Evolutionary conservation across 768 basidiomycete genomes (phyloP).

Genomic region (Podaxis sp.): DNA sequence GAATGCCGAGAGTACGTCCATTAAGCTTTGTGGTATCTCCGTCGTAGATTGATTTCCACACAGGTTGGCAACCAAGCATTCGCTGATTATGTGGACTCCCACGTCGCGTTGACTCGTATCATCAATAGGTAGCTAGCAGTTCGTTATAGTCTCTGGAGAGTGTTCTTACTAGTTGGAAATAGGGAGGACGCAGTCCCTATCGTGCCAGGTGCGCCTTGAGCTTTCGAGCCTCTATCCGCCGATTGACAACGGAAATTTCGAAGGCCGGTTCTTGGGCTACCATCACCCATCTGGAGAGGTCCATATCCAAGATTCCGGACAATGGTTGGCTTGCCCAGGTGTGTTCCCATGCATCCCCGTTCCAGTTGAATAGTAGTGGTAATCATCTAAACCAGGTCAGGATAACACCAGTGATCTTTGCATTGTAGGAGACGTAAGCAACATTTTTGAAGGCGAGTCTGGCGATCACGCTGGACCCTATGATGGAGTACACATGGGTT

Average conservation of each 20-base stretch:
- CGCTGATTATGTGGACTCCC: conserved; percentile 53
- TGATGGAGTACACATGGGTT: conserved; percentile 12
- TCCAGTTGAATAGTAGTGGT: not conserved
- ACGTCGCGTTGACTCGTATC: conserved; percentile 47
- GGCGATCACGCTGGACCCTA: conserved; percentile 39
- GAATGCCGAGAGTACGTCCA: conserved; percentile 31
- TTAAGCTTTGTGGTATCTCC: not conserved
- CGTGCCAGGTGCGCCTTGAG: conserved; percentile 32
- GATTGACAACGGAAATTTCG: conserved; percentile 24
- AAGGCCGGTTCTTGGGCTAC: conserved; percentile 42
- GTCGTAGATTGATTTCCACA: not conserved
- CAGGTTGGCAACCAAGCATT: conserved; percentile 53
- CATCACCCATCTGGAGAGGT: conserved; percentile 45
- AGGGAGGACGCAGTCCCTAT: conserved; percentile 42
- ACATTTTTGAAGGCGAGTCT: conserved; percentile 42
- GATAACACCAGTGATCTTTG: conserved; percentile 58
- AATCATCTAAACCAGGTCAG: conserved; percentile 45
- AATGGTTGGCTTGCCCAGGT: conserved; percentile 60
- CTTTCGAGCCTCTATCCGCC: conserved; percentile 11
- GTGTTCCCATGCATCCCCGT: conserved; percentile 5
- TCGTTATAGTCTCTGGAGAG: not conserved
- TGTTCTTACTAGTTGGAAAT: not conserved
- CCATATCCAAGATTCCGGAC: conserved; percentile 34
- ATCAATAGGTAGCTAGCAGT: conserved; percentile 44
- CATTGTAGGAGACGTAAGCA: conserved; percentile 50